Base-by-base conservation (phyloP, 768 basidiomycete genomes). In the Boletus rubropictus region DNA sequence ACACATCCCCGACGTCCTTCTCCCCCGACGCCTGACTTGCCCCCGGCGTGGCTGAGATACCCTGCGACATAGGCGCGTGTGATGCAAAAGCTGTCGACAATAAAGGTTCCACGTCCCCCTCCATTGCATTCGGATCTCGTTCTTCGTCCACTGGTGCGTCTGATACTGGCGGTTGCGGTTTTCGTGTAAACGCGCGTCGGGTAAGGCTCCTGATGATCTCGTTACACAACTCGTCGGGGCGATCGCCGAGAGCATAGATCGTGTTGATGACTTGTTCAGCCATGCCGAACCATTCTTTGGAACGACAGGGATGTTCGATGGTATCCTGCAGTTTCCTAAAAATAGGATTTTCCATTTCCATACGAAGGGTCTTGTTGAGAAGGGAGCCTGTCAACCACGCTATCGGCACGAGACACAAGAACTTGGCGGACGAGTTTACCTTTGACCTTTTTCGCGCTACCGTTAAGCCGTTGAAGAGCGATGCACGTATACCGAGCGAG, bases 211-310 rank as follows among this genome's bases (percentile, higher is more conserved):
- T 89, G 63, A 98, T 84, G 42, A 98, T 72, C 2, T 75, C 75
- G 46, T 82, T 77, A 65, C 91, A 94, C 28, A 97, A 72, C 2
- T 76, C 63, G 61, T 96, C 95, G 1, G 95, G 96, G 52, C 92
- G 91, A 58, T 97, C 91, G 17, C 89, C 94, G 2, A 99, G 79
- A 0, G 87, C 83, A 57, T 98, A 99, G 42, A 96, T 85, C 1
- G 95, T 92, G 63, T 99, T 97, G 68, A 99, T 84, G 8, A 84
- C 89, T 65, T 99, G 95, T 64, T 99, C 96, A 0, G 95, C 90
- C 69, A 98, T 81, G 9, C 86, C 86, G 56, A 99, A 98, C 95
- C 95, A 99, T 48, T 97, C 93, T 55, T 84, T 88, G 17, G 86
- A 85, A 37, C 82, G 77, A 48, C 83, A 88, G 0, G 90, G 86